phyloP scores from a whole-genome alignment of 106 monocot genomes.

The Ottelia alismoides region DNA sequence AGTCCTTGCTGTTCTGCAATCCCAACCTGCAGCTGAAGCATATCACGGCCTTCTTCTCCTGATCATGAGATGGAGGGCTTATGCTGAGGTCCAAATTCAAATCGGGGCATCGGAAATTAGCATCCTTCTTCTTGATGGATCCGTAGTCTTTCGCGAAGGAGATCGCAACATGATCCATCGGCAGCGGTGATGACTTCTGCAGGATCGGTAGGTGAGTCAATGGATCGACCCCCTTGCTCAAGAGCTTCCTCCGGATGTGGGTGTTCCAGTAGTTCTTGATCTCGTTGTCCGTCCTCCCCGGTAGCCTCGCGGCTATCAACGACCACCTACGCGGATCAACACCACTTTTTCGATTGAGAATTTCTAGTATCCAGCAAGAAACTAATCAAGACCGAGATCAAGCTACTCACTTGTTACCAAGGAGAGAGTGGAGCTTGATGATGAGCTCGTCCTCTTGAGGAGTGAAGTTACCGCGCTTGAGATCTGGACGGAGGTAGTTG shows the following conservation, averaged over 20 bases:
- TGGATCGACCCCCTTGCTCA: slow-evolving; percentile 35
- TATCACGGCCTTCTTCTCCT: slow-evolving; percentile 5
- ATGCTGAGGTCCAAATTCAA: slow-evolving; percentile 62
- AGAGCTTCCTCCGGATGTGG: slow-evolving; percentile 35
- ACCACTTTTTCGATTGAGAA: slow-evolving; percentile 26
- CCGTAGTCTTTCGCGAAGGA: slow-evolving; percentile 7
- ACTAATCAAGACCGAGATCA: slow-evolving; percentile 18
- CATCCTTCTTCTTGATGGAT: neutral
- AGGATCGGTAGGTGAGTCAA: slow-evolving; percentile 28
- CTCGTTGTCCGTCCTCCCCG: slow-evolving; percentile 63
- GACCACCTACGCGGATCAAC: slow-evolving; percentile 35
- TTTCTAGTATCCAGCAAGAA: slow-evolving; percentile 26
- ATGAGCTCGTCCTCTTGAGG: too few species aligned
- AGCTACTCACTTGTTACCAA: too few species aligned
- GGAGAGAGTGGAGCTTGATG: too few species aligned
- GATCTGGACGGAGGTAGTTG: slow-evolving; percentile 76
- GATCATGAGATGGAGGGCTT: too few species aligned
- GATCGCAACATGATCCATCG: slow-evolving; percentile 19
- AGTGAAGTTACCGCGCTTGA: too few species aligned
- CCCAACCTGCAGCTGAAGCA: slow-evolving; percentile 35
- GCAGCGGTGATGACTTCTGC: slow-evolving; percentile 5
- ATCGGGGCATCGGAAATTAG: slow-evolving; percentile 11
- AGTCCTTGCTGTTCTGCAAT: slow-evolving; percentile 14
- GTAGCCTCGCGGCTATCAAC: slow-evolving; percentile 33
- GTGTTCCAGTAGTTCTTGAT: slow-evolving; percentile 82